Percentiles rank a stretch among this genome's conserved stretches.
phyloP scores from a whole-genome alignment of 129 eudicot species.

The Pulicaria dysenterica region DNA sequence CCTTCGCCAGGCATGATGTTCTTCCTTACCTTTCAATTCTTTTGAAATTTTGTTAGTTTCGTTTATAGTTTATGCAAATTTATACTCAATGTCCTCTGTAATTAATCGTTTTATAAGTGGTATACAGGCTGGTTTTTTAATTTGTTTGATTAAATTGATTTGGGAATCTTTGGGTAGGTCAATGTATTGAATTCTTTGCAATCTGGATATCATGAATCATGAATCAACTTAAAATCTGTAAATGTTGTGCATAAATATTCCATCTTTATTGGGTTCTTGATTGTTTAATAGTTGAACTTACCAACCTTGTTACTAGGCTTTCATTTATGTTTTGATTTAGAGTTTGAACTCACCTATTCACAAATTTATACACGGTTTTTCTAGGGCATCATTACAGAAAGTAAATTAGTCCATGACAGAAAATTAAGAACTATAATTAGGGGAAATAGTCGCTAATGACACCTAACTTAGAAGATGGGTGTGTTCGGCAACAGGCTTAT shows the following conservation, averaged over 20 bases:
- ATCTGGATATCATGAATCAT: conserved; percentile 10
- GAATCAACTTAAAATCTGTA: neutral
- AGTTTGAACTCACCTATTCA: neutral
- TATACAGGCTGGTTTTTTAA: neutral
- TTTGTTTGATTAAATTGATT: conserved; percentile 10
- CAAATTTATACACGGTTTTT: neutral
- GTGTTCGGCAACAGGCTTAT: too few species aligned
- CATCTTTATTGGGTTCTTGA: conserved; percentile 1
- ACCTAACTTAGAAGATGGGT: too few species aligned
- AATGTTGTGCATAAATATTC: conserved; percentile 8
- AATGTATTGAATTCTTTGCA: conserved; percentile 3
- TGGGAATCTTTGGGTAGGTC: neutral
- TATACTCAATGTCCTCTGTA: neutral
- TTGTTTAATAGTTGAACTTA: neutral
- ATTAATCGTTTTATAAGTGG: neutral
- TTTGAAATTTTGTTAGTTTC: neutral
- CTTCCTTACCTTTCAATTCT: neutral
- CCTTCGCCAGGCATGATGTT: conserved; percentile 28
- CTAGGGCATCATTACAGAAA: too few species aligned
- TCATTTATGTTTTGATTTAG: neutral
- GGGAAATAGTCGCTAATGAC: too few species aligned
- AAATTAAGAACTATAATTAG: too few species aligned
- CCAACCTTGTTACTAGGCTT: neutral
- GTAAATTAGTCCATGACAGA: too few species aligned
- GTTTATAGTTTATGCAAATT: neutral